Conservation (phyloP, 75 land plant species). For the Sequoia sempervirens region DNA sequence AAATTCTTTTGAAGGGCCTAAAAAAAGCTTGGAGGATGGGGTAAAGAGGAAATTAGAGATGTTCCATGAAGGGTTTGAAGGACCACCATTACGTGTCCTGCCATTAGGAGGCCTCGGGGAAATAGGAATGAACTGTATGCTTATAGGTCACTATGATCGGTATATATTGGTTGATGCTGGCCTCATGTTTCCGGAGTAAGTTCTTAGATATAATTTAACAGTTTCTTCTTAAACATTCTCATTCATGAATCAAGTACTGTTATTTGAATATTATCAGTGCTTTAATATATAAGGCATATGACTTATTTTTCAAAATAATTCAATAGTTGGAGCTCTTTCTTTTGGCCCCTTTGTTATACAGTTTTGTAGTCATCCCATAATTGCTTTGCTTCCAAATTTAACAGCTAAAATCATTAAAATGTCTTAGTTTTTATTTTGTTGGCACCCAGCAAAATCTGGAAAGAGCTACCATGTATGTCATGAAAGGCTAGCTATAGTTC, state of each 20-base stretch:
- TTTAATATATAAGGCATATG: not conserved
- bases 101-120: slow-evolving; percentile 60
- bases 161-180: slow-evolving; percentile 59
- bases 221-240: not conserved
- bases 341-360: not conserved
- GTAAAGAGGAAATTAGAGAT: slow-evolving; percentile 36
- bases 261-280: not conserved
- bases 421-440: not conserved
- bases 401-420: not conserved
- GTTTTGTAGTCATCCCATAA: not conserved
- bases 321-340: not conserved
- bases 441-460: not conserved
- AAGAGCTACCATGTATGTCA: not conserved
- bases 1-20: slow-evolving; percentile 24
- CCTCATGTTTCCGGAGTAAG: slow-evolving; percentile 64
- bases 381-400: not conserved
- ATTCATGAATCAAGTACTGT: not conserved
- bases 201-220: not conserved
- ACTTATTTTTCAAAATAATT: not conserved
- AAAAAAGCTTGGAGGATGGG: slow-evolving; percentile 38
- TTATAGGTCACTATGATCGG: slow-evolving; percentile 56
- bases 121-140: slow-evolving; percentile 63
- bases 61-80: slow-evolving; percentile 43
- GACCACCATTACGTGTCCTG: slow-evolving; percentile 45
- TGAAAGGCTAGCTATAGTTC: not conserved